Evolutionary conservation across 495 filamentous ascomycete genomes (phyloP), one percentile per base, ranked within the genome.

Genomic region (Delitschia confertaspora): DNA sequence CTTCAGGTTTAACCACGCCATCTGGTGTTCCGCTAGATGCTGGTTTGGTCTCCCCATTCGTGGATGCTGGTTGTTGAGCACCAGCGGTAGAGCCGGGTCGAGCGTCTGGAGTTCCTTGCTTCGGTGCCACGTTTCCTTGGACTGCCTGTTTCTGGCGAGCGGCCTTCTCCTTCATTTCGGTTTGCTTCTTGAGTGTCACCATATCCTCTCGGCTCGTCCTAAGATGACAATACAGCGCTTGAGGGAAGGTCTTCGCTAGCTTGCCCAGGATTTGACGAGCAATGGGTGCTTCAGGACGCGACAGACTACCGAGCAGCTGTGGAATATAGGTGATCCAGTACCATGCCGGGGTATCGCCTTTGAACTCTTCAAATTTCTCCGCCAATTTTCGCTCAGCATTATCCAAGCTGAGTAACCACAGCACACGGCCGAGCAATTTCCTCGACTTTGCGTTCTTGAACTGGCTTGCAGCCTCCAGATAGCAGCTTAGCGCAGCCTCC

Each of bases 311-410:
- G 20, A 99, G 72, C 30, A 99, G 75, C 59, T 99, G 93, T 17
- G 93, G 93, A 51, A 99, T 95, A 61, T 88, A 99, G 0, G 91
- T 95, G 43, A 95, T 95, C 93, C 93, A 99, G 63, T 95, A 96
- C 93, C 93, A 99, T 13, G 91, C 82, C 1, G 86, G 88, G 5
- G 82, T 87, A 27, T 99, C 93, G 31, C 88, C 93, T 68, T 95
- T 95, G 68, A 85, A 96, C 45, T 84, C 82, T 47, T 93, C 85
- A 50, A 93, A 96, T 6, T 86, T 81, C 40, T 76, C 65, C 3
- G 82, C 78, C 35, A 99, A 79, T 20, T 71, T 77, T 29, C 82
- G 85, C 54, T 84, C 84, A 0, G 83, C 71, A 51, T 95, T 85
- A 57, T 99, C 93, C 45, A 99, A 68, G 60, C 88, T 95, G 17